Conservation (phyloP, 257 asterid species). For the Asclepias syriaca region DNA sequence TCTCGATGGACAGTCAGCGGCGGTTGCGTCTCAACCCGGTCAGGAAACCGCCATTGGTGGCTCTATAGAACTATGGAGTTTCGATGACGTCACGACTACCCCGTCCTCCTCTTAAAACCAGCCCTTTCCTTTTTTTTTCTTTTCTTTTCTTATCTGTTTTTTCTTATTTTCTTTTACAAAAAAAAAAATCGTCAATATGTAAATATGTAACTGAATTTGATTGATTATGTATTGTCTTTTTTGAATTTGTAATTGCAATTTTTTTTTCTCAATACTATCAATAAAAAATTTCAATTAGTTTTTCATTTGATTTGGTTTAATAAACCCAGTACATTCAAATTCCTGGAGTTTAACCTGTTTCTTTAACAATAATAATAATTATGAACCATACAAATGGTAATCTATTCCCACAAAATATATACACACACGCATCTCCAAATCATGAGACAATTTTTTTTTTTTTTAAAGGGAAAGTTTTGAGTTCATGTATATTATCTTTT, state of each 20-base stretch:
- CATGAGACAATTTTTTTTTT: no score
- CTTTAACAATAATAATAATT: no score
- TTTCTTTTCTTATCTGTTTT: background rate
- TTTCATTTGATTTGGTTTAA: no score
- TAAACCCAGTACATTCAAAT: no score
- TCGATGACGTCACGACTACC: conserved; percentile 35
- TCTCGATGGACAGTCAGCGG: conserved; percentile 63
- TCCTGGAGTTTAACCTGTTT: no score
- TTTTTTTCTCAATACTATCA: background rate
- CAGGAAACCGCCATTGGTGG: conserved; percentile 37
- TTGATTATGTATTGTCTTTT: background rate
- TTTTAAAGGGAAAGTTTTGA: no score
- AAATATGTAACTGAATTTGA: background rate
- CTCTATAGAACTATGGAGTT: conserved; percentile 65
- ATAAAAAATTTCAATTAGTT: no score
- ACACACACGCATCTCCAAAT: no score
- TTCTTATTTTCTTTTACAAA: background rate
- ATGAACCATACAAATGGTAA: no score
- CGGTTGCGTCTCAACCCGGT: conserved; percentile 26
- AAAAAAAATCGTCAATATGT: background rate
- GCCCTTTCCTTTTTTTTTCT: background rate
- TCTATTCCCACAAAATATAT: no score
- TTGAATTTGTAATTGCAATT: background rate
- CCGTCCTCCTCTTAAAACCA: background rate
- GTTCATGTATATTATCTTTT: no score